phyloP scores from a whole-genome alignment of 768 basidiomycete genomes.

The Dioszegia hungarica region DNA sequence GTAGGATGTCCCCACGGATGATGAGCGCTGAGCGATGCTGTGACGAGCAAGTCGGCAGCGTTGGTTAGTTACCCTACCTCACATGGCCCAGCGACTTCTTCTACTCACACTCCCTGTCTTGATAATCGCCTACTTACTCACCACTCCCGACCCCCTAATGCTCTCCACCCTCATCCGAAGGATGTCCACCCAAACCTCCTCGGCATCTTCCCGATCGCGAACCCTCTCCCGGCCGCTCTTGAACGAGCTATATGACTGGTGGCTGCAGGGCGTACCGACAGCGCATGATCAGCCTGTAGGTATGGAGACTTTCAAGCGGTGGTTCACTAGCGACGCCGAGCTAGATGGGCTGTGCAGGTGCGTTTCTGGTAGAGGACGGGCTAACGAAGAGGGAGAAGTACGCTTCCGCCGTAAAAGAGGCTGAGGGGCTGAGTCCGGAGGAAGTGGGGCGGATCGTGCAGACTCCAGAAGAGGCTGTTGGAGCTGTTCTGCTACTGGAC shows the following conservation, averaged over 20 bases:
- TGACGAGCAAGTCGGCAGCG: no score
- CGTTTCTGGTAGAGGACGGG: not conserved
- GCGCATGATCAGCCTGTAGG: not conserved
- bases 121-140: no score
- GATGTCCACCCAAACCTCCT: not conserved
- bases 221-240: not conserved
- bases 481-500: slow-evolving; percentile 9
- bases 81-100: no score
- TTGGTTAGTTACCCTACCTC: no score
- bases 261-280: slow-evolving; percentile 6
- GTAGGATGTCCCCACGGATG: no score
- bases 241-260: slow-evolving; percentile 1
- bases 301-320: not conserved
- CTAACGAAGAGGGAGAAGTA: slow-evolving; percentile 7
- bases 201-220: no score
- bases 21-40: no score
- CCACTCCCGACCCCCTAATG: not conserved
- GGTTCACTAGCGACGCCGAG: slow-evolving; percentile 3
- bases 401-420: slow-evolving; percentile 9
- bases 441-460: not conserved
- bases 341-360: slow-evolving; percentile 8
- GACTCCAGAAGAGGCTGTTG: slow-evolving; percentile 6
- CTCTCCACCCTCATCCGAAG: not conserved
- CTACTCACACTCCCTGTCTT: no score
- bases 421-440: not conserved